Conservation (phyloP, 1,284 basidiomycete genomes). For the Spongiforma sp. region DNA sequence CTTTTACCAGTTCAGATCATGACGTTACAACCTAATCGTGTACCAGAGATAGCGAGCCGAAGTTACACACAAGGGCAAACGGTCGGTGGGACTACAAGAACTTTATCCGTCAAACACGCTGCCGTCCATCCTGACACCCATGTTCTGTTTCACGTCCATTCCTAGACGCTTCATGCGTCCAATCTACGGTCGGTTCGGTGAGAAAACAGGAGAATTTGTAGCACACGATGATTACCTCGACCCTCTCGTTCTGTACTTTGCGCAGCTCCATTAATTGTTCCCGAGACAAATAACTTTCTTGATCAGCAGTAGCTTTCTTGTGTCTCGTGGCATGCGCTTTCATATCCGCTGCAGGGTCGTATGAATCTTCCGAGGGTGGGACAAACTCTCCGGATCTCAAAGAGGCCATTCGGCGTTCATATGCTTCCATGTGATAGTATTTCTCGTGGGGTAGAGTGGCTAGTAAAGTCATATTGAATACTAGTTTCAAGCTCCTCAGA, state of each 20-base stretch:
- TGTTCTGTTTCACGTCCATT: constrained; percentile 80
- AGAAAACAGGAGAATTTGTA: background rate
- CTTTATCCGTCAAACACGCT: constrained; percentile 51
- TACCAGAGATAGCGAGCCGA: background rate
- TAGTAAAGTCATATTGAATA: constrained; percentile 33
- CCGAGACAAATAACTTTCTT: constrained; percentile 75
- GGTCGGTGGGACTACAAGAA: background rate
- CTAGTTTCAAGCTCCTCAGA: background rate
- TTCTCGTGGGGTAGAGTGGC: constrained; percentile 91
- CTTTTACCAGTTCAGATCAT: background rate
- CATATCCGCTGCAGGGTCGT: constrained; percentile 83
- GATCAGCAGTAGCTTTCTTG: constrained; percentile 65
- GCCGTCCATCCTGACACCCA: constrained; percentile 84
- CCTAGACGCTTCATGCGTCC: constrained; percentile 84
- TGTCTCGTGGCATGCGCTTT: constrained; percentile 70
- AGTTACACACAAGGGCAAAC: constrained; percentile 2
- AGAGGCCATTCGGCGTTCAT: constrained; percentile 81
- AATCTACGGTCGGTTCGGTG: constrained; percentile 46
- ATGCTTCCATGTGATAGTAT: constrained; percentile 86
- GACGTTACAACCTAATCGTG: constrained; percentile 1
- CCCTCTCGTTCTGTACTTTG: constrained; percentile 80
- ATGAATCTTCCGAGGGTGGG: constrained; percentile 67
- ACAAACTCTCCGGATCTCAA: constrained; percentile 81
- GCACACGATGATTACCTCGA: constrained; percentile 55
- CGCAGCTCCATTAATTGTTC: constrained; percentile 83